phyloP scores from a whole-genome alignment of 805 yeast genomes.

The Ogataea parapolymorpha region DNA sequence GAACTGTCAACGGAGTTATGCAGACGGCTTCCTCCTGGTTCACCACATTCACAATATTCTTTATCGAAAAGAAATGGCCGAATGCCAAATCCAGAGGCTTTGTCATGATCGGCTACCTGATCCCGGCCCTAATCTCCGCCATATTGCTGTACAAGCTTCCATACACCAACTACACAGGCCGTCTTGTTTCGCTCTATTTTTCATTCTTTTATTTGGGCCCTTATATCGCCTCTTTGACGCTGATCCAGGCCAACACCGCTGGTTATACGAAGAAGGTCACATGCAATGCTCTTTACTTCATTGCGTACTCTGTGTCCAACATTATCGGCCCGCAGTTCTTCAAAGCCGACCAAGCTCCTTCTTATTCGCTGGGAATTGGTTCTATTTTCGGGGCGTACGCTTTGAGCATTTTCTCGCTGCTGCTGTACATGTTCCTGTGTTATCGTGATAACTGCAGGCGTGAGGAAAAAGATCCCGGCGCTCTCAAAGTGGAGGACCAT shows the following conservation, averaged over 20 bases:
- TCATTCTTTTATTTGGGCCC: conserved; percentile 29
- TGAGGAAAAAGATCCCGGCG: conserved; percentile 25
- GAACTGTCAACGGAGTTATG: conserved; percentile 35
- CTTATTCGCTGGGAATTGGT: conserved; percentile 51
- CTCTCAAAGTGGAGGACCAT: conserved; percentile 20
- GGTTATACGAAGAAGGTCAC: conserved; percentile 74
- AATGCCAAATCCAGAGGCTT: conserved; percentile 31
- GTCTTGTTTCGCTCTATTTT: conserved; percentile 23
- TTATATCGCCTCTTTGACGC: conserved; percentile 31
- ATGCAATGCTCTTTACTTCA: conserved; percentile 53
- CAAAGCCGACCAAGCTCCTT: conserved; percentile 53
- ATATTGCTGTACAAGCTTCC: conserved; percentile 32
- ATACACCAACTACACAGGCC: conserved; percentile 22
- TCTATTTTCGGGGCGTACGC: conserved; percentile 37
- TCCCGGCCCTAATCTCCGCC: conserved; percentile 27
- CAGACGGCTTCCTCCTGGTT: conserved; percentile 28
- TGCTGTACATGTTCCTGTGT: conserved; percentile 28
- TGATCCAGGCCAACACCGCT: conserved; percentile 51
- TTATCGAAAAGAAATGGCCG: conserved; percentile 44
- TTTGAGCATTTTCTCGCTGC: conserved; percentile 29
- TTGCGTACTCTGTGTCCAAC: conserved; percentile 67
- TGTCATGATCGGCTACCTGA: conserved; percentile 28
- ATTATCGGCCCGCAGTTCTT: conserved; percentile 75
- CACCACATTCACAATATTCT: conserved; percentile 42
- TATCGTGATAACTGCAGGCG: conserved; percentile 19